Conservation (phyloP, 1,139 yeast species). For the Pichia sp. region DNA sequence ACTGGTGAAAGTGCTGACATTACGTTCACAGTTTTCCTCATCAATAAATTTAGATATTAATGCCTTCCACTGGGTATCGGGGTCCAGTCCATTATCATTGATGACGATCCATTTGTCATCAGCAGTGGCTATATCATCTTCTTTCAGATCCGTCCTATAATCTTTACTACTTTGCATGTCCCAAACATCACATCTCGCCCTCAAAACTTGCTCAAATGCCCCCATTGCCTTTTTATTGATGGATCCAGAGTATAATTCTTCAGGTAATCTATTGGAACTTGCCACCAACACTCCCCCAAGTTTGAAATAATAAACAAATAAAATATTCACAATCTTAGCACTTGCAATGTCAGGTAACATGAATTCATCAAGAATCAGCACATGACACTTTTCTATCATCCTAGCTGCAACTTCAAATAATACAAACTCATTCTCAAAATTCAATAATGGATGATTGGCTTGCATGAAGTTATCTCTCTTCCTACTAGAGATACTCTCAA, state of each 20-base stretch:
- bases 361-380: constrained; percentile 63
- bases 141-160: constrained; percentile 41
- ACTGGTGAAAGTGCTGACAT: constrained; percentile 35
- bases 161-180: constrained; percentile 58
- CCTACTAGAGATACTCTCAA: constrained; percentile 47
- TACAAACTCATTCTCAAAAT: constrained; percentile 57
- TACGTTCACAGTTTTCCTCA: constrained; percentile 17
- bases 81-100: constrained; percentile 23
- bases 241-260: constrained; percentile 58
- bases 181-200: constrained; percentile 53
- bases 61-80: constrained; percentile 34
- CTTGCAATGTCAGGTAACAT: constrained; percentile 70
- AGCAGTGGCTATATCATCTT: constrained; percentile 12
- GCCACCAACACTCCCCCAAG: constrained; percentile 71
- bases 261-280: constrained; percentile 65
- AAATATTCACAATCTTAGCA: constrained; percentile 57
- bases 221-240: constrained; percentile 54
- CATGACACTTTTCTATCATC: constrained; percentile 51
- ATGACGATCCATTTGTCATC: constrained; percentile 30
- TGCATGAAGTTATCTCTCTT: constrained; percentile 24
- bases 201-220: constrained; percentile 48
- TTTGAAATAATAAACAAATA: constrained; percentile 63
- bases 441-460: constrained; percentile 29
- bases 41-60: constrained; percentile 22
- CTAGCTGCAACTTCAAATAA: constrained; percentile 62